Percentiles rank a stretch among this genome's conserved stretches.
These are phyloP conservation scores for Smittium mucronatum DNA, from an alignment of 371 early-diverging fungal species.

Conservation along the genomic window DNA sequence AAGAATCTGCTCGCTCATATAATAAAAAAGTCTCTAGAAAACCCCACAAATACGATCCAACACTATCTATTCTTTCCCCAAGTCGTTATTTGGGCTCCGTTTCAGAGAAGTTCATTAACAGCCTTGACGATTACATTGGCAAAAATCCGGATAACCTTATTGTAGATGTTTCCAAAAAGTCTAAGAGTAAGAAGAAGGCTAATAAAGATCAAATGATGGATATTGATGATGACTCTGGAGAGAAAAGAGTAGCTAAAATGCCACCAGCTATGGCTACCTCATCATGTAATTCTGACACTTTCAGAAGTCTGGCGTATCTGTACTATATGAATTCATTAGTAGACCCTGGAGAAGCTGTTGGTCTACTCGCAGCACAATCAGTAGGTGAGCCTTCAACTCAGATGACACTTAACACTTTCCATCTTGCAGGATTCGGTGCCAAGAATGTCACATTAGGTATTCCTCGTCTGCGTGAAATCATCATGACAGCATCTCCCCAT, in stretches of 20 bases:
- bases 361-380: conserved; percentile 96
- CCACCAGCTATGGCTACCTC: conserved; percentile 18
- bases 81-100: conserved; percentile 78
- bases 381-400: conserved; percentile 99
- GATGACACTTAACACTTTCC: conserved; percentile 99
- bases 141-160: conserved; percentile 22
- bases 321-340: conserved; percentile 87
- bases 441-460: conserved; percentile 59
- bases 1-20: conserved; percentile 59
- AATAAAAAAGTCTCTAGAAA: conserved; percentile 66
- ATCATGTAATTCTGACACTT: conserved; percentile 40
- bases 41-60: conserved; percentile 60
- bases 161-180: conserved; percentile 11
- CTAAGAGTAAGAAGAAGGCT: conserved; percentile 14
- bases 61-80: conserved; percentile 64
- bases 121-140: conserved; percentile 37
- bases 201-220: conserved; percentile 10
- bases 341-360: conserved; percentile 98
- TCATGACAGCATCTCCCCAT: conserved; percentile 94
- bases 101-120: conserved; percentile 66
- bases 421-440: conserved; percentile 99
- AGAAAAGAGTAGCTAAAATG: conserved; percentile 34
- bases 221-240: conserved; percentile 34
- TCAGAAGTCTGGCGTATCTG: conserved; percentile 81
- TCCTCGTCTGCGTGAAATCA: conserved; percentile 98